phyloP scores from a whole-genome alignment of 805 yeast species.

The Pichia insulana region DNA sequence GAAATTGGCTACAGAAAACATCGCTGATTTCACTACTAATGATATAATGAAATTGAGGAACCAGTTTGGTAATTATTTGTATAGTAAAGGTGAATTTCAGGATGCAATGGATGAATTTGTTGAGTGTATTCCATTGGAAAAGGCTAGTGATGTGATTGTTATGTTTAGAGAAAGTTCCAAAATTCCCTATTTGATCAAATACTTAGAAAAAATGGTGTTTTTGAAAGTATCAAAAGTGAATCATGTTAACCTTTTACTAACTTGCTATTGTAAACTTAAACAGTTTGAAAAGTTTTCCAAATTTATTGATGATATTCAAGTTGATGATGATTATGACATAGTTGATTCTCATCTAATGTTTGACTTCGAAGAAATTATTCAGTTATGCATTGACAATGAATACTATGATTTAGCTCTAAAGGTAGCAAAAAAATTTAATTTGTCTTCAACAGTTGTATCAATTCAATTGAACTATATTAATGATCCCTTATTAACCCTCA shows the following conservation, averaged over 20 bases:
- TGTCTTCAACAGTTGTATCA: constrained; percentile 67
- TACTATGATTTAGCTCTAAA: constrained; percentile 58
- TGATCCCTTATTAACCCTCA: constrained; percentile 51
- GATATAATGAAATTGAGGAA: constrained; percentile 37
- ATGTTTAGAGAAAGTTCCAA: constrained; percentile 73
- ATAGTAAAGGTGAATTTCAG: constrained; percentile 51
- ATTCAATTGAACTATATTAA: constrained; percentile 60
- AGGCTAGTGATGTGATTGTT: constrained; percentile 69
- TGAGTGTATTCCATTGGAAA: constrained; percentile 36
- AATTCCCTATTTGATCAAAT: constrained; percentile 53
- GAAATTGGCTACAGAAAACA: constrained; percentile 41
- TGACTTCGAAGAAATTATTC: constrained; percentile 60
- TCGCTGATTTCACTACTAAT: constrained; percentile 19
- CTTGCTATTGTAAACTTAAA: constrained; percentile 73
- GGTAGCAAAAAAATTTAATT: constrained; percentile 62
- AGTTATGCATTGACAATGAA: constrained; percentile 64
- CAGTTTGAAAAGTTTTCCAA: constrained; percentile 44
- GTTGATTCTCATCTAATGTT: constrained; percentile 35
- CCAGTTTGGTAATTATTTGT: constrained; percentile 65
- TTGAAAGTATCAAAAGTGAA: constrained; percentile 56
- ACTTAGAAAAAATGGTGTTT: constrained; percentile 52
- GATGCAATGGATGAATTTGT: constrained; percentile 72
- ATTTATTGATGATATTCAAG: constrained; percentile 40
- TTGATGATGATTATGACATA: constrained; percentile 30
- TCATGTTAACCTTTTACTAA: constrained; percentile 71